Base-by-base conservation (phyloP, 2,329 filamentous ascomycete genomes). In the Phialophora chinensis region DNA sequence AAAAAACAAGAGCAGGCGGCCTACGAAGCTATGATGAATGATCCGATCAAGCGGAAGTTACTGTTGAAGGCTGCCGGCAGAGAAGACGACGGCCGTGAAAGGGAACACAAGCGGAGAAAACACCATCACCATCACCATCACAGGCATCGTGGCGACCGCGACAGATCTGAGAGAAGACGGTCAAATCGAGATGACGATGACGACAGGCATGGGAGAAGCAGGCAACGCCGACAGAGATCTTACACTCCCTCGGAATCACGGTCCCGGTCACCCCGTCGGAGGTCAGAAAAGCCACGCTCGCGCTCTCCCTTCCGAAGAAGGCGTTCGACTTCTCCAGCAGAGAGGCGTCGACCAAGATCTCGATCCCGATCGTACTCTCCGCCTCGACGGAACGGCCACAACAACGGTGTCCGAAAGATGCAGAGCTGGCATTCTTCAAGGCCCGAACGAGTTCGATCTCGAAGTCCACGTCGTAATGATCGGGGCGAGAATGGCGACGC, bases 1-100 rank as follows among this genome's bases (percentile, higher is more conserved):
- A 97, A 96, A 84, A 91, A 89, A 76, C 90, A 96, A 76, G 93
- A 98, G 76, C 91, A 94, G 77, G 89, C 89, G 31, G 89, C 90
- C 1, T 92, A 92, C 75, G 87, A 93, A 65, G 78, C 77, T 25
- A 77, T 78, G 75, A 79, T 83, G 66, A 83, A 81, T 61, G 80
- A 83, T 70, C 75, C 79, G 8, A 72, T 78, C 27, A 77, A 78
- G 47, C 73, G 77, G 60, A 75, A 73, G 68, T 69, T 70, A 42
- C 76, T 96, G 35, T 82, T 95, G 70, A 82, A 84, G 63, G 82
- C 81, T n/a, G 79, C 75, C 1, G 79, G 77, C 17, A 72, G 77
- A 69, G 74, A 80, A 73, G 69, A 72, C 60, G 72, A 72, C 27
- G 71, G 72, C 17, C 71, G 74, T 52, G 77, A 79, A 53, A 73